Evolutionary conservation across 1,284 basidiomycete species (phyloP), one percentile per base, ranked within the genome.

Genomic region (Trichosporon sp.): DNA sequence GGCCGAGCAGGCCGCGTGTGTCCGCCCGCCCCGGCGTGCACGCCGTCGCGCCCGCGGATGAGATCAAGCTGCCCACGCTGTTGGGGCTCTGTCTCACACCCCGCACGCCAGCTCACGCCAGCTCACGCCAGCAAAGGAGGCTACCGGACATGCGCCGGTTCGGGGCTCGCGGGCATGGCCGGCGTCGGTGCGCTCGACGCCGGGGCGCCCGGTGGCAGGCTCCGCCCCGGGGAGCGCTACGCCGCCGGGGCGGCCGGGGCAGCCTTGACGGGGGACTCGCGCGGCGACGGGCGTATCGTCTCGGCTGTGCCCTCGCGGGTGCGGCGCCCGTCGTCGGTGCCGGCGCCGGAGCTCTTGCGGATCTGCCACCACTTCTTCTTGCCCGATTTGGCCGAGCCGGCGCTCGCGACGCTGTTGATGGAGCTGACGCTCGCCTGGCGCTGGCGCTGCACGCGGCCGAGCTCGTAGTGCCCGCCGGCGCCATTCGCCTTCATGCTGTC

Each of bases 381-480:
- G 29, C 56, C 32, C 18, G 23, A 53, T 15, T 15, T 60, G 6
- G 11, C 13, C 32, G 23, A 21, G 12, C 51, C 65, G 13, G 51
- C 32, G 23, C 53, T 65, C 2, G 21, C 51, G 6, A 56, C 51
- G 27, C 35, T 35, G 31, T 66, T 32, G 58, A 62, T 27, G 51
- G 53, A 65, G 35, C 53, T 62, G 21, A 71, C 65, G 21, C 68
- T 70, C 11, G 27, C 62, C 35, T 65, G 21, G 21, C 70, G 62
- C n/a, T 71, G 66, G 1, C 72, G 68, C n/a, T 67, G 69, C n/a
- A 70, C 66, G 9, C 71, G 70, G 9, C 67, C 65, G 12, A 74
- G 69, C 62, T 71, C 69, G 66, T 72, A 72, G 58, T 69, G 72
- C 27, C 21, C 62, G 21, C 11, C 29, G 34, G 13, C 25, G 18